Conservation (phyloP, 306 rosid genomes). For the Lathyrus aphaca region DNA sequence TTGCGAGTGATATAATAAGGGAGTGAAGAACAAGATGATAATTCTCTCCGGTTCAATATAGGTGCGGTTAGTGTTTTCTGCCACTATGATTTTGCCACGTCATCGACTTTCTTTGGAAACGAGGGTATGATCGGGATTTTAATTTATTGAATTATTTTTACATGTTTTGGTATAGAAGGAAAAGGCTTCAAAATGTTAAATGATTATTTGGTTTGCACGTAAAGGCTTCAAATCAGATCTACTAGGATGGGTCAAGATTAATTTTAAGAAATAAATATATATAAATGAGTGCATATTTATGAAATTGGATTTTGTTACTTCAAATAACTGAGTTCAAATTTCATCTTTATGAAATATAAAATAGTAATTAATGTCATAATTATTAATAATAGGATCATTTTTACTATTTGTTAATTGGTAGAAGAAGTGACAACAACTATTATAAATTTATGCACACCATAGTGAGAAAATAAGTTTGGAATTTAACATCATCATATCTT, state of each 20-base stretch:
- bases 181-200: not conserved
- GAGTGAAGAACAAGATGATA: conserved; percentile 5
- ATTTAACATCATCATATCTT: no score
- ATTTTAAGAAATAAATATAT: not conserved
- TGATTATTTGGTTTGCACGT: conserved; percentile 16
- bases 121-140: conserved; percentile 35
- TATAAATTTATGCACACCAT: no score
- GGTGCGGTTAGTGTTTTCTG: conserved; percentile 26
- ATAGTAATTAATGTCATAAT: no score
- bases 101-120: not conserved
- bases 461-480: no score
- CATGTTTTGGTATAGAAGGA: not conserved
- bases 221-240: conserved; percentile 27
- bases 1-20: conserved; percentile 18
- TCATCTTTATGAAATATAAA: no score
- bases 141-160: not conserved
- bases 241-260: not conserved
- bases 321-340: no score
- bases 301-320: no score
- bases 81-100: conserved; percentile 39
- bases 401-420: no score
- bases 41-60: conserved; percentile 20
- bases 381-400: no score
- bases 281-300: no score
- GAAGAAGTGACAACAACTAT: no score